A percentile compares a stretch with the other conserved stretches of the same genome.
phyloP scores from a whole-genome alignment of 2,329 filamentous ascomycete genomes.

The Colletotrichum salicis region DNA sequence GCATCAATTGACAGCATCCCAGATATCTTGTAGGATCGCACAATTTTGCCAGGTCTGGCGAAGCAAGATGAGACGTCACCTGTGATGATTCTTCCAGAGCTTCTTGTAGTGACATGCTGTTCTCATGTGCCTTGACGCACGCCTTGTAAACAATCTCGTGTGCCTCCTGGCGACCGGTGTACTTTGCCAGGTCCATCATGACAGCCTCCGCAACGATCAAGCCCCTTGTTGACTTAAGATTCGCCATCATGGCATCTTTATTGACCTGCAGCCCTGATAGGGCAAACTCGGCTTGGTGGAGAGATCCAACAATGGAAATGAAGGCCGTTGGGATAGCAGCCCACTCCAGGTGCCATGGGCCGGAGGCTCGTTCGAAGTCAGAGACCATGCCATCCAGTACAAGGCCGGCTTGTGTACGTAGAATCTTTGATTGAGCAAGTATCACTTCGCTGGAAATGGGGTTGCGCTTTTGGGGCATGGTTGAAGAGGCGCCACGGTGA shows the following conservation, averaged over 20 bases:
- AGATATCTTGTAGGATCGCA: slow-evolving; percentile 35
- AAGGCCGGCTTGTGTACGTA: slow-evolving; percentile 62
- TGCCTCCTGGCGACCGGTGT: slow-evolving; percentile 61
- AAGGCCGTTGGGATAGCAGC: slow-evolving; percentile 65
- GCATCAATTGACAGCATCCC: slow-evolving; percentile 36
- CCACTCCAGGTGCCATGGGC: slow-evolving; percentile 70
- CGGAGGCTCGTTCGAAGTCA: slow-evolving; percentile 67
- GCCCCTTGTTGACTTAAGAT: slow-evolving; percentile 61
- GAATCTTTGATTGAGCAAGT: slow-evolving; percentile 63
- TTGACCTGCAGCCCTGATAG: slow-evolving; percentile 63
- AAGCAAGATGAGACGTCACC: slow-evolving; percentile 52
- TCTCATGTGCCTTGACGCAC: slow-evolving; percentile 61
- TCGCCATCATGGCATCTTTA: slow-evolving; percentile 58
- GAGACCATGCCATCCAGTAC: slow-evolving; percentile 66
- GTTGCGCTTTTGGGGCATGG: slow-evolving; percentile 70
- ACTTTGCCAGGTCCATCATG: slow-evolving; percentile 68
- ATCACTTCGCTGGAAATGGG: slow-evolving; percentile 68
- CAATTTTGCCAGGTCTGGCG: slow-evolving; percentile 39
- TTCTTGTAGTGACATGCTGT: slow-evolving; percentile 53
- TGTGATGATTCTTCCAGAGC: slow-evolving; percentile 51
- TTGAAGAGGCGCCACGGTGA: slow-evolving; percentile 63
- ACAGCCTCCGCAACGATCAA: slow-evolving; percentile 68
- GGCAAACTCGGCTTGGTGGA: slow-evolving; percentile 65
- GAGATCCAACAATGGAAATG: slow-evolving; percentile 61
- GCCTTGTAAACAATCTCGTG: slow-evolving; percentile 68